Evolutionary conservation across 2,329 filamentous ascomycete genomes (phyloP).

Genomic region (Pseudodiploospora longispora): DNA sequence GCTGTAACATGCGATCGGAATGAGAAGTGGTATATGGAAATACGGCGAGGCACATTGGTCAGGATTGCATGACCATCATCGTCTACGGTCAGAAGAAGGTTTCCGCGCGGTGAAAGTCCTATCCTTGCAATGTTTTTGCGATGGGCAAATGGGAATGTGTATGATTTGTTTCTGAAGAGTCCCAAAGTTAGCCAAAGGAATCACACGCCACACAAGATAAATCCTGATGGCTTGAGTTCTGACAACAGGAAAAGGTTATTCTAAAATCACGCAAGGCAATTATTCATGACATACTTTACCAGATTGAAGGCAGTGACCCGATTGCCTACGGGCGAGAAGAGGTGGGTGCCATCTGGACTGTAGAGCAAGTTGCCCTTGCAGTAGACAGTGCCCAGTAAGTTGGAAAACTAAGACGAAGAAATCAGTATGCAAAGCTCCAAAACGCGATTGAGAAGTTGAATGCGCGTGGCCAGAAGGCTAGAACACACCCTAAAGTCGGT

Average conservation of each 20-base stretch:
- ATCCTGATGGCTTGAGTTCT: no score
- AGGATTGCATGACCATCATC: slow-evolving; percentile 90
- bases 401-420: slow-evolving; percentile 71
- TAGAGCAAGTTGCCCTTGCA: slow-evolving; percentile 96
- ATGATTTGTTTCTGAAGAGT: slow-evolving; percentile 65
- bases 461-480: background rate
- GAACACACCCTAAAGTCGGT: slow-evolving; percentile 85
- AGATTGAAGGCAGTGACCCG: slow-evolving; percentile 93
- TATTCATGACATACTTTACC: slow-evolving; percentile 60
- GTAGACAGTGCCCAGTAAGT: slow-evolving; percentile 96
- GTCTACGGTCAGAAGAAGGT: slow-evolving; percentile 86
- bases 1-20: slow-evolving; percentile 77
- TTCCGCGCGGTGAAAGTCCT: slow-evolving; percentile 81
- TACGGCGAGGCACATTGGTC: slow-evolving; percentile 78
- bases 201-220: background rate
- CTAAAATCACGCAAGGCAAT: background rate
- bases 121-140: slow-evolving; percentile 87
- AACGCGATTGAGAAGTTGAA: background rate
- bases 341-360: slow-evolving; percentile 89
- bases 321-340: slow-evolving; percentile 95
- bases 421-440: background rate
- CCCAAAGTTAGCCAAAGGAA: slow-evolving; percentile 23
- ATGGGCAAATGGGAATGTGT: slow-evolving; percentile 83
- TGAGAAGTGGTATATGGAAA: slow-evolving; percentile 91
- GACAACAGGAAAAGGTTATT: background rate